Evolutionary conservation across 768 basidiomycete species (phyloP).

Genomic region (Boletellus emodensis): DNA sequence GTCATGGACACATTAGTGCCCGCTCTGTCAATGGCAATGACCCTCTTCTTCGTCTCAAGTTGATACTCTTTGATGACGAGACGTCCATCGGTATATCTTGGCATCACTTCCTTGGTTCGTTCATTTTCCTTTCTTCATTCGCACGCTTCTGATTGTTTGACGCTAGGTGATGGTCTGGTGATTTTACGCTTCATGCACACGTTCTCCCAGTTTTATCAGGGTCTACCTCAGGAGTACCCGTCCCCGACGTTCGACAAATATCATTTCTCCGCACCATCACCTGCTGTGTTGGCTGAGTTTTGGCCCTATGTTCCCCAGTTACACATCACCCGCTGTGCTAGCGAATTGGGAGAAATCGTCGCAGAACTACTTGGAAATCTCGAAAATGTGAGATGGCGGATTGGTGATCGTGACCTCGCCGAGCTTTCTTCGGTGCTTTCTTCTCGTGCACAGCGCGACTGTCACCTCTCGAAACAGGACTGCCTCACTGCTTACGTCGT

Average conservation of each 20-base stretch:
- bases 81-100: constrained; percentile 33
- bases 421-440: constrained; percentile 13
- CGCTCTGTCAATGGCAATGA: constrained; percentile 14
- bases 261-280: constrained; percentile 15
- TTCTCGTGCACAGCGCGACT: too few relatives aligned
- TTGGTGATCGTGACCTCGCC: constrained; percentile 9
- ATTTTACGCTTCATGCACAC: constrained; percentile 28
- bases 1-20: constrained; percentile 10
- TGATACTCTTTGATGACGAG: constrained; percentile 21
- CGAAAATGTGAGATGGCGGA: constrained; percentile 16
- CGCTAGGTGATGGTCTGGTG: constrained; percentile 28
- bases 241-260: constrained; percentile 26
- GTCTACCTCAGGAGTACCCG: constrained; percentile 1
- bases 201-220: constrained; percentile 31
- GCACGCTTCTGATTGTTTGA: not conserved
- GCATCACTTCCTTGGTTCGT: constrained; percentile 33
- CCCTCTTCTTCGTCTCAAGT: constrained; percentile 26
- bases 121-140: not conserved
- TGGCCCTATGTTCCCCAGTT: constrained; percentile 26
- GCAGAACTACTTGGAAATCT: constrained; percentile 7
- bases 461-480: too few relatives aligned
- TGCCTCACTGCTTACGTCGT: too few relatives aligned
- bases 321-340: constrained; percentile 8
- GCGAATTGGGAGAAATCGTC: constrained; percentile 19
- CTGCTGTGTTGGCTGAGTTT: constrained; percentile 11